These are phyloP conservation scores for Aspergillus sp. DNA, from an alignment of 2,329 filamentous ascomycete genomes.

Conservation along the genomic window DNA sequence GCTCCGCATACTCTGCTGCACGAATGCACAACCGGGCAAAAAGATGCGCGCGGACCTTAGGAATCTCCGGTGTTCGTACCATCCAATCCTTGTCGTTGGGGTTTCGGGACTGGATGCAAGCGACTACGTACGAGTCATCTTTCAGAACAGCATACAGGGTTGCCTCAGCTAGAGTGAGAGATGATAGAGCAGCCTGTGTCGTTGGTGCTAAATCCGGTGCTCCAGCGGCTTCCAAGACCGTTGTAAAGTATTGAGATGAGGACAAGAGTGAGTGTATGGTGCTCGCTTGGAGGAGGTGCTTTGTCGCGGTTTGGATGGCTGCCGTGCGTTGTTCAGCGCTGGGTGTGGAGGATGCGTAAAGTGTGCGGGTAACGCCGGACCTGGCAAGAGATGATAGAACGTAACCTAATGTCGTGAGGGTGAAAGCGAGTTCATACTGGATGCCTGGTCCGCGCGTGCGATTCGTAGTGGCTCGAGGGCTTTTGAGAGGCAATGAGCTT, in stretches of 20 bases:
- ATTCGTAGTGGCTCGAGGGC: conserved; percentile 42
- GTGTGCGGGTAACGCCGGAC: conserved; percentile 63
- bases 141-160: conserved; percentile 88
- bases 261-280: conserved; percentile 74
- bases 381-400: conserved; percentile 72
- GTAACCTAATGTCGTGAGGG: conserved; percentile 73
- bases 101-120: conserved; percentile 78
- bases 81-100: conserved; percentile 91
- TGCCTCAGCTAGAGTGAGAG: conserved; percentile 77
- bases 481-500: conserved; percentile 32
- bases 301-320: conserved; percentile 72
- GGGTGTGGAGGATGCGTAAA: conserved; percentile 67
- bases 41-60: conserved; percentile 83
- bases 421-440: conserved; percentile 80
- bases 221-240: conserved; percentile 22
- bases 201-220: conserved; percentile 48
- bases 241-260: conserved; percentile 48
- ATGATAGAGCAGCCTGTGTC: conserved; percentile 44
- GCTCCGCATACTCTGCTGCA: conserved; percentile 80
- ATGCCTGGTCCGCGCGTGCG: conserved; percentile 71
- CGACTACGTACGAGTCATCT: conserved; percentile 87
- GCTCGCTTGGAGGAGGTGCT: conserved; percentile 73
- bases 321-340: conserved; percentile 67
- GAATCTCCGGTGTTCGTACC: conserved; percentile 84
- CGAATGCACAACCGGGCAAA: conserved; percentile 86